These are phyloP conservation scores for Mucor irregularis DNA, from an alignment of 371 early-diverging fungal species.

Conservation along the genomic window DNA sequence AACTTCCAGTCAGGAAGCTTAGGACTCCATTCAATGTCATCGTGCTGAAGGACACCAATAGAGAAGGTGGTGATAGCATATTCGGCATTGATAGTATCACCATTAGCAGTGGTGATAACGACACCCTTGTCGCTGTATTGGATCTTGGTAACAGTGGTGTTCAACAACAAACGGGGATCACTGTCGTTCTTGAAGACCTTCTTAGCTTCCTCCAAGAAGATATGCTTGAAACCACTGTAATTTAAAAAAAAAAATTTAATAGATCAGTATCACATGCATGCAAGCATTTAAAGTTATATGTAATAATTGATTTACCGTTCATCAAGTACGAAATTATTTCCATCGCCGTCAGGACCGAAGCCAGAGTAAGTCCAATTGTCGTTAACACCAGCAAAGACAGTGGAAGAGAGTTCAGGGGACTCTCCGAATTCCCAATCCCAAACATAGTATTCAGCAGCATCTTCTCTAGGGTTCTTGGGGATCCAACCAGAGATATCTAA, in stretches of 20 bases:
- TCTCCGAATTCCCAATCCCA: conserved; percentile 51
- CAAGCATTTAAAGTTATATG: neutral
- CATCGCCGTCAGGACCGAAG: conserved; percentile 47
- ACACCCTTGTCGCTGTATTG: conserved; percentile 35
- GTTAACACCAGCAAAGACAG: conserved; percentile 25
- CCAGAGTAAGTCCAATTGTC: conserved; percentile 30
- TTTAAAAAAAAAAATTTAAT: neutral
- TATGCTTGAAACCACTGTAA: conserved; percentile 43
- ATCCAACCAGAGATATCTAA: conserved; percentile 40
- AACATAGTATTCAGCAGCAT: conserved; percentile 44
- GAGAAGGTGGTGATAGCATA: conserved; percentile 52
- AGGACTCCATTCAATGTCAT: conserved; percentile 44
- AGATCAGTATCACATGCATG: neutral
- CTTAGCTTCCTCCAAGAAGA: conserved; percentile 39
- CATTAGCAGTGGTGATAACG: conserved; percentile 28
- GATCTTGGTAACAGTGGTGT: conserved; percentile 36
- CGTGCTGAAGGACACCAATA: conserved; percentile 44
- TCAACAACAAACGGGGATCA: conserved; percentile 32
- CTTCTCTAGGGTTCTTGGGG: conserved; percentile 28
- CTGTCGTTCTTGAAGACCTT: conserved; percentile 22
- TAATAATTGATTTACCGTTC: conserved; percentile 25
- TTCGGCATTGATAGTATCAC: conserved; percentile 40
- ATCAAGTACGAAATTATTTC: conserved; percentile 41
- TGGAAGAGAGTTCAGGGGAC: conserved; percentile 37
- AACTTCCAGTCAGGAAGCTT: conserved; percentile 44